phyloP scores from a whole-genome alignment of 768 basidiomycete species.

The Clitopilus passeckerianus region DNA sequence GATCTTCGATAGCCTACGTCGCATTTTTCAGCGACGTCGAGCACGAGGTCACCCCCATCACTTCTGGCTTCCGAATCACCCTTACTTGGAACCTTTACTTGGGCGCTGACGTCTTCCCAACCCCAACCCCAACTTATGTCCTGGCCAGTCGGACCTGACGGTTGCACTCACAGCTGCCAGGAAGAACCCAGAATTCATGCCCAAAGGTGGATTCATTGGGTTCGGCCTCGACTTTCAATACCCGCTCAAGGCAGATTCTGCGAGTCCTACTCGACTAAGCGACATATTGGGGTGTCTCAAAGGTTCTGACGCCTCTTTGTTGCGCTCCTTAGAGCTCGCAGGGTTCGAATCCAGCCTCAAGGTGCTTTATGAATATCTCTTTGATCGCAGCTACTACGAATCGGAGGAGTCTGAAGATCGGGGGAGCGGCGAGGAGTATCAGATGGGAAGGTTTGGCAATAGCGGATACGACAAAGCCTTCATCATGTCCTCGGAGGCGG shows the following conservation, averaged over 20 bases:
- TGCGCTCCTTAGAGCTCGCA: conserved; percentile 12
- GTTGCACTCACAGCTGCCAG: conserved; percentile 20
- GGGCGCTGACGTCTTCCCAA: background rate
- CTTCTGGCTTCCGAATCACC: conserved; percentile 36
- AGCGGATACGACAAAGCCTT: too few species aligned
- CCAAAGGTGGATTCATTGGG: conserved; percentile 31
- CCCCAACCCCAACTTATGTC: background rate
- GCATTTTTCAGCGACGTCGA: conserved; percentile 42
- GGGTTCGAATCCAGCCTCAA: conserved; percentile 12
- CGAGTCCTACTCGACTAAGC: background rate
- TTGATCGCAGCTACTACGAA: background rate
- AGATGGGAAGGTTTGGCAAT: too few species aligned
- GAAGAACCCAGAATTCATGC: conserved; percentile 25
- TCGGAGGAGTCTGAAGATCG: too few species aligned
- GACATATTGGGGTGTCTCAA: conserved; percentile 15
- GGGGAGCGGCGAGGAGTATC: too few species aligned
- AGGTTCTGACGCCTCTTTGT: conserved; percentile 21
- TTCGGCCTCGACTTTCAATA: conserved; percentile 35
- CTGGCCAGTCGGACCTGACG: background rate
- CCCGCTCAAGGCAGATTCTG: conserved; percentile 14
- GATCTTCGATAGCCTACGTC: conserved; percentile 20
- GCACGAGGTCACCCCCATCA: conserved; percentile 39
- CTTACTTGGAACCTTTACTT: conserved; percentile 38
- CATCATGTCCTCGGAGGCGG: too few species aligned
- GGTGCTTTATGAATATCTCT: conserved; percentile 10